phyloP scores from a whole-genome alignment of 805 yeast genomes.

The Kuraishia floccosa region DNA sequence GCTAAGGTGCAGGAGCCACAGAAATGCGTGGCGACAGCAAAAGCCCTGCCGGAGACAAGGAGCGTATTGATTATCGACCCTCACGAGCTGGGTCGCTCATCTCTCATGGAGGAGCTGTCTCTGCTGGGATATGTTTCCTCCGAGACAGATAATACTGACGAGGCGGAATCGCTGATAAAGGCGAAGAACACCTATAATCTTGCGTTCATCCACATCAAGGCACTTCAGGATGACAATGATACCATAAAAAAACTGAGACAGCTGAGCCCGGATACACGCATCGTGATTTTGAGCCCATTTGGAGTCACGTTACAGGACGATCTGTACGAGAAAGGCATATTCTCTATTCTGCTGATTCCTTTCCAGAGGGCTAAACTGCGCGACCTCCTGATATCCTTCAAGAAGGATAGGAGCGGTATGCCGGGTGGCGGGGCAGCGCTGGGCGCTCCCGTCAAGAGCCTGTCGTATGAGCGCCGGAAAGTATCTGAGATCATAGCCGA shows the following conservation, averaged over 20 bases:
- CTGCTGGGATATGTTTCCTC: constrained; percentile 22
- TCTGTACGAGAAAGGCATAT: constrained; percentile 1
- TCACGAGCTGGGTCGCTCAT: constrained; percentile 16
- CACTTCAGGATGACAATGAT: not conserved
- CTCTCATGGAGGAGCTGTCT: constrained; percentile 21
- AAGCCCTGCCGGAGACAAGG: constrained; percentile 1
- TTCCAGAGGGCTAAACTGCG: constrained; percentile 7
- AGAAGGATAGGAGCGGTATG: not conserved
- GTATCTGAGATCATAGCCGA: too few species aligned
- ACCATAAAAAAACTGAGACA: not conserved
- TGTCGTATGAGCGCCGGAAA: too few species aligned
- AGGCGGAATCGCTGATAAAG: constrained; percentile 1
- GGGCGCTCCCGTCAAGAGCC: constrained; percentile 10
- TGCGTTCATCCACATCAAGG: constrained; percentile 2
- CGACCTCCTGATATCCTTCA: constrained; percentile 7
- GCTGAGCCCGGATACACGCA: constrained; percentile 1
- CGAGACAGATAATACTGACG: constrained; percentile 9
- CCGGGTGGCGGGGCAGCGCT: constrained; percentile 10
- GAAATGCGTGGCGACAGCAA: constrained; percentile 4
- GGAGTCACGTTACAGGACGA: constrained; percentile 5
- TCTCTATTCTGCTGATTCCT: constrained; percentile 9
- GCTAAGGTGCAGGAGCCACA: constrained; percentile 14
- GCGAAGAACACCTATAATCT: not conserved
- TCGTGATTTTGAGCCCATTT: constrained; percentile 7
- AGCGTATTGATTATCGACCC: not conserved